Conservation (phyloP, 441 rosid genomes). For the Cnidoscolus chayamansa region DNA sequence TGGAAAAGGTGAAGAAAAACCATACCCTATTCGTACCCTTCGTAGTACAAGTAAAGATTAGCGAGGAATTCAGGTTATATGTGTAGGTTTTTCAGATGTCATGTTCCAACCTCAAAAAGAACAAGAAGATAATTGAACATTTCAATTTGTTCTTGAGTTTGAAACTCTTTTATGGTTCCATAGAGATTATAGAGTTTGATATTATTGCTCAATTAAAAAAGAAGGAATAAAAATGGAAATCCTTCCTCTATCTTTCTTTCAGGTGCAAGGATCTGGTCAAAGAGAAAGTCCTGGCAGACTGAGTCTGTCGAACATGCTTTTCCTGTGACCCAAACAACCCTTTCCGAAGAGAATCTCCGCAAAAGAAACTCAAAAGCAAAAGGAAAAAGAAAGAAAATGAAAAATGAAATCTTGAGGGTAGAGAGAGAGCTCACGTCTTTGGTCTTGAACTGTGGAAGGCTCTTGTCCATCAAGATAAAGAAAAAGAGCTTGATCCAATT, state of each 20-base stretch:
- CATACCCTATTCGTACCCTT: constrained; percentile 30
- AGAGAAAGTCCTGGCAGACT: constrained; percentile 48
- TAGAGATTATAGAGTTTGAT: no score
- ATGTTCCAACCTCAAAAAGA: constrained; percentile 25
- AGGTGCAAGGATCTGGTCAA: constrained; percentile 74
- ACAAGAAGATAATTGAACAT: background rate
- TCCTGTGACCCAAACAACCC: constrained; percentile 44
- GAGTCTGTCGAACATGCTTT: constrained; percentile 53
- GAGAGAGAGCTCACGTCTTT: constrained; percentile 50
- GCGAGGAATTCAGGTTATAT: constrained; percentile 24
- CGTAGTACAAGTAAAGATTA: constrained; percentile 18
- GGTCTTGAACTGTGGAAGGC: constrained; percentile 56
- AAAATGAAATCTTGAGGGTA: background rate
- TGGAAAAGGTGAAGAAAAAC: constrained; percentile 16
- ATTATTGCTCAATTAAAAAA: background rate
- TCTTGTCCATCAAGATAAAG: constrained; percentile 90
- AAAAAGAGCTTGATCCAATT: constrained; percentile 90
- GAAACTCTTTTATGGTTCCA: no score
- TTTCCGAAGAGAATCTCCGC: constrained; percentile 34
- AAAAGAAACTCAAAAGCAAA: constrained; percentile 26
- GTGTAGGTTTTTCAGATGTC: constrained; percentile 28
- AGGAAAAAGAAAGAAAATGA: background rate
- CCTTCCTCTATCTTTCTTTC: constrained; percentile 20
- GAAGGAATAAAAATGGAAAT: background rate
- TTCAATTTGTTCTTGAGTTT: constrained; percentile 4